Conservation (phyloP, 208 protist genomes). For the Leishmania guyanensis region DNA sequence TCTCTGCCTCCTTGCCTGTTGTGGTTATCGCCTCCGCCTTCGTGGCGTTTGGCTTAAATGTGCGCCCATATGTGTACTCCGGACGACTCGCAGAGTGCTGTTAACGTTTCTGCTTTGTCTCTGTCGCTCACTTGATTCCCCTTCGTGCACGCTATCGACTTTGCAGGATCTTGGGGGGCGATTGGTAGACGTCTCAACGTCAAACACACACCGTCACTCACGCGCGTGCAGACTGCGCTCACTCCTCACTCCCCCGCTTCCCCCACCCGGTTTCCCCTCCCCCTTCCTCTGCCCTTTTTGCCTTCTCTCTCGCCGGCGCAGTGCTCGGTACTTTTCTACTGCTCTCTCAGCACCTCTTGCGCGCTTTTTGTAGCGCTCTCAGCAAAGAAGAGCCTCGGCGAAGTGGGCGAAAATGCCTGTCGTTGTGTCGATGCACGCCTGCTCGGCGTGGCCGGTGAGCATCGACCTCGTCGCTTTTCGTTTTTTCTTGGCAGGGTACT, state of each 20-base stretch:
- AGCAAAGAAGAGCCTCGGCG: too few species aligned
- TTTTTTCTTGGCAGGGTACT: slow-evolving; percentile 67
- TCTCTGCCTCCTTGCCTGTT: background rate
- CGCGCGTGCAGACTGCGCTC: background rate
- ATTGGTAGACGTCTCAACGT: background rate
- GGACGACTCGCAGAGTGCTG: background rate
- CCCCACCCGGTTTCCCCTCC: background rate
- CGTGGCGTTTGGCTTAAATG: background rate
- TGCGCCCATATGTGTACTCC: background rate
- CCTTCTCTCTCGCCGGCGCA: background rate
- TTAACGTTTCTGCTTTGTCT: background rate
- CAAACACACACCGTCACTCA: background rate
- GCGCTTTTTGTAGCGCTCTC: background rate
- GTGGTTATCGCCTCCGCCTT: background rate
- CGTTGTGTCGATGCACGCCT: slow-evolving; percentile 67
- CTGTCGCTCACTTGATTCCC: background rate
- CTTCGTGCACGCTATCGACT: background rate
- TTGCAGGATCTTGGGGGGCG: background rate
- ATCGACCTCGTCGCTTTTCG: slow-evolving; percentile 74
- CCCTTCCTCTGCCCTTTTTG: background rate
- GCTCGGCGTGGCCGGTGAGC: slow-evolving; percentile 65
- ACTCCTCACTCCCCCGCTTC: background rate
- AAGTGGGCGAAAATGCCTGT: slow-evolving; percentile 40
- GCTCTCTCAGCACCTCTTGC: too few species aligned
- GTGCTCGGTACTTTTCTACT: background rate